Evolutionary conservation across 1,139 yeast genomes (phyloP).

Genomic region (Fermentozyma sake): DNA sequence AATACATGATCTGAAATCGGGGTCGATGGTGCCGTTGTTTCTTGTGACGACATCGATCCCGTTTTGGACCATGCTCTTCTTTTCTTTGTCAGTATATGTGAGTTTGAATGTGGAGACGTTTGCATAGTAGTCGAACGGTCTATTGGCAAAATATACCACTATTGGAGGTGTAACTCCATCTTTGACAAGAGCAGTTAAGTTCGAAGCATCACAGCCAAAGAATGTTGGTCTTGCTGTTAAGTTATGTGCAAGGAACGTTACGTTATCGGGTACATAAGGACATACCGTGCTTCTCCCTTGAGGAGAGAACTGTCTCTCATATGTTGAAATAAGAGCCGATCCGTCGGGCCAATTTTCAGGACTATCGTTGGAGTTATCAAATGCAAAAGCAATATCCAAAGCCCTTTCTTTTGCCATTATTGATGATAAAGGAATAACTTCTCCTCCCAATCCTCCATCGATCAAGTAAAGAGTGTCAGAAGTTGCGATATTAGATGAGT

Average conservation of each 20-base stretch:
- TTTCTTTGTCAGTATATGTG: conserved; percentile 42
- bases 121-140: conserved; percentile 16
- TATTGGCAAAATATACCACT: conserved; percentile 18
- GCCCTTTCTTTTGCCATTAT: conserved; percentile 32
- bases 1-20: conserved; percentile 73
- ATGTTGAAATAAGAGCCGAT: conserved; percentile 13
- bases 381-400: conserved; percentile 23
- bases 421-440: conserved; percentile 33
- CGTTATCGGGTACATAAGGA: conserved; percentile 17
- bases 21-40: conserved; percentile 65
- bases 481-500: conserved; percentile 20
- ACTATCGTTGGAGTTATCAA: conserved; percentile 14
- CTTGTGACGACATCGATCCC: conserved; percentile 79
- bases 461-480: conserved; percentile 34
- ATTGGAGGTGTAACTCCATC: conserved; percentile 16
- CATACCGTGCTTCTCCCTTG: conserved; percentile 25
- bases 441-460: conserved; percentile 43
- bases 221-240: conserved; percentile 20
- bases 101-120: conserved; percentile 16
- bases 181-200: conserved; percentile 43
- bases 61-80: conserved; percentile 59
- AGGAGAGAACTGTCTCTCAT: conserved; percentile 14
- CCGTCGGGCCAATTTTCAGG: conserved; percentile 16
- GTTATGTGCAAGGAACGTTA: conserved; percentile 13
- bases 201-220: conserved; percentile 26